phyloP scores from a whole-genome alignment of 1,284 basidiomycete genomes.

The Takashimella tepidaria region DNA sequence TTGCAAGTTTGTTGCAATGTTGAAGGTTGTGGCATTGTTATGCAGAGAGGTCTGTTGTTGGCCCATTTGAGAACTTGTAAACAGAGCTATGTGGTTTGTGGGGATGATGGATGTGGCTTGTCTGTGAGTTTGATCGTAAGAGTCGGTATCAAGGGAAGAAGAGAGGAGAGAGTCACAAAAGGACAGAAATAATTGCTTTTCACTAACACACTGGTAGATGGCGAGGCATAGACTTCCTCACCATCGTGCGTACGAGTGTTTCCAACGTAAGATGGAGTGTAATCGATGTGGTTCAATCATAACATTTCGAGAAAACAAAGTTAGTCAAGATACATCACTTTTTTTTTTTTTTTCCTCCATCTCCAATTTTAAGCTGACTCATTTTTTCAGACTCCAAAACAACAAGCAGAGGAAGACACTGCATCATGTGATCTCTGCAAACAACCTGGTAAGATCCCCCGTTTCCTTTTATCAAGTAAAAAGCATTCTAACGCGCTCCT shows the following conservation, averaged over 20 bases:
- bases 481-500: background rate
- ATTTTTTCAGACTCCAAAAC: background rate
- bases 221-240: constrained; percentile 29
- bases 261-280: constrained; percentile 40
- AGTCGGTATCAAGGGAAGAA: constrained; percentile 41
- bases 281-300: constrained; percentile 25
- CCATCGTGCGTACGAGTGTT: constrained; percentile 42
- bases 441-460: constrained; percentile 1
- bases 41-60: constrained; percentile 64
- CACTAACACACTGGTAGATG: constrained; percentile 24
- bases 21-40: constrained; percentile 55
- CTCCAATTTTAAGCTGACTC: too few relatives aligned
- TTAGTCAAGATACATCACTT: too few relatives aligned
- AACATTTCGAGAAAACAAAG: constrained; percentile 25
- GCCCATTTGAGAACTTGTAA: constrained; percentile 62
- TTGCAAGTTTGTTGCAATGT: constrained; percentile 65
- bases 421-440: background rate
- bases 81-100: constrained; percentile 57
- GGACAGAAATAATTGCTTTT: too few relatives aligned
- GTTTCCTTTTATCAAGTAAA: background rate
- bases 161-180: too few relatives aligned
- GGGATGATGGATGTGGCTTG: constrained; percentile 42
- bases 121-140: constrained; percentile 50
- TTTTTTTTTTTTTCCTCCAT: too few relatives aligned
- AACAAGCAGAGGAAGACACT: background rate